Evolutionary conservation across 257 asterid genomes (phyloP).

Genomic region (Capsicum pubescens): DNA sequence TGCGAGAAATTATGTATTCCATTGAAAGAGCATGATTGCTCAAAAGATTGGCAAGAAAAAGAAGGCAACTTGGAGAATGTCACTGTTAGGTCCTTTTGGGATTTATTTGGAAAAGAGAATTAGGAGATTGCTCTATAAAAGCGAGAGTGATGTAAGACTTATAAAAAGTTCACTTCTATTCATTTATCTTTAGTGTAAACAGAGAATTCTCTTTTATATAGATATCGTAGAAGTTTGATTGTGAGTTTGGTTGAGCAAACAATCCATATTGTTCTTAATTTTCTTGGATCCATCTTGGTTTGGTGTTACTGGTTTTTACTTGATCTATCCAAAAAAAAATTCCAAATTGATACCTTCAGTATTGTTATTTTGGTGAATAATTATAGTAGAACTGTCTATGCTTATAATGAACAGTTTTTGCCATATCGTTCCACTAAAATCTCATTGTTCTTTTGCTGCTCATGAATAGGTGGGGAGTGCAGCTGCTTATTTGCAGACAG

Average conservation of each 20-base stretch:
- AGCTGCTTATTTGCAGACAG: constrained; percentile 83
- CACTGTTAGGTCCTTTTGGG: background rate
- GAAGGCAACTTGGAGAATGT: background rate
- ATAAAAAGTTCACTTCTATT: background rate
- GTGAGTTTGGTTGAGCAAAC: background rate
- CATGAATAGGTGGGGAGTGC: constrained; percentile 86
- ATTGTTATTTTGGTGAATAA: background rate
- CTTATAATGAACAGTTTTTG: background rate
- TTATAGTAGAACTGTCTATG: background rate
- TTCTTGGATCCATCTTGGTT: background rate
- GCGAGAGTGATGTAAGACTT: background rate
- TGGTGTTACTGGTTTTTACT: background rate
- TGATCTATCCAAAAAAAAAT: background rate
- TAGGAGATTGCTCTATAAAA: constrained; percentile 6
- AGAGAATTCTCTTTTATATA: background rate
- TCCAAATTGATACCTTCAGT: constrained; percentile 1
- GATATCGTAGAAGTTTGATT: background rate
- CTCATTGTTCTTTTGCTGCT: constrained; percentile 5
- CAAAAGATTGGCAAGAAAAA: background rate
- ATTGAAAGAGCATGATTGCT: background rate
- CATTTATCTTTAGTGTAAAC: background rate
- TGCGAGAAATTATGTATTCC: background rate
- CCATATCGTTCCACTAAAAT: background rate
- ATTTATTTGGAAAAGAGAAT: background rate
- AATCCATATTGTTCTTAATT: background rate